Base-by-base conservation (phyloP, 495 filamentous ascomycete genomes). In the Podospora conica region DNA sequence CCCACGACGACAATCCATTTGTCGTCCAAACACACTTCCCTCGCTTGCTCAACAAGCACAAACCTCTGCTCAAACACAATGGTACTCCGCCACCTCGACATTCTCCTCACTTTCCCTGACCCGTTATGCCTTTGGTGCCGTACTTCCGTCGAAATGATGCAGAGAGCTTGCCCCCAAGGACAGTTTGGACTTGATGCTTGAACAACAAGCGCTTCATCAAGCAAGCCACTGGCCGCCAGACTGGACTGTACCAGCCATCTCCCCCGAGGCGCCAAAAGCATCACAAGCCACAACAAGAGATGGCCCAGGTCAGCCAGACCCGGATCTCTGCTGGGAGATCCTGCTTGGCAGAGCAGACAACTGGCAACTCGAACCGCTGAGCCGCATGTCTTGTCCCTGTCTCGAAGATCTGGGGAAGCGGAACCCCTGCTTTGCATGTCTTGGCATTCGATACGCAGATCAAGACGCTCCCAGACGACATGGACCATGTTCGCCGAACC, bases 381-480 rank as follows among this genome's bases (percentile, higher is more conserved):
- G 63, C 63, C 63, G 63, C 63, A 64, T 57, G 31, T 64, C 25
- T 31, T 33, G 63, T n/a, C 54, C 63, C 55, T 57, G 31, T 64
- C 25, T 31, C 23, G 63, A 33, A 27, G 63, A 64, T 64, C 63
- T 64, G 63, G 63, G 63, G 63, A 64, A 64, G 53, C 54, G 54
- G 54, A 29, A 23, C 55, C 63, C 63, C 55, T 64, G 63, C 55
- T 48, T 48, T 31, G 53, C 63, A 64, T 58, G 28, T 64, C 63
- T 64, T 64, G 63, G 63, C 63, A 64, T 40, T 31, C 63, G 63
- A 53, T 18, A 58, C 63, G 63, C 54, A 64, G 63, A 64, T 64
- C 63, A 24, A 27, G 53, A 18, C 7, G 48, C 22, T 55, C 31
- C 53, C 48, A 63, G 55, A 55, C 61, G 40, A 48, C 40, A n/a